Evolutionary conservation across 2,329 filamentous ascomycete species (phyloP).

Genomic region (Ophiocordyceps robertsii): DNA sequence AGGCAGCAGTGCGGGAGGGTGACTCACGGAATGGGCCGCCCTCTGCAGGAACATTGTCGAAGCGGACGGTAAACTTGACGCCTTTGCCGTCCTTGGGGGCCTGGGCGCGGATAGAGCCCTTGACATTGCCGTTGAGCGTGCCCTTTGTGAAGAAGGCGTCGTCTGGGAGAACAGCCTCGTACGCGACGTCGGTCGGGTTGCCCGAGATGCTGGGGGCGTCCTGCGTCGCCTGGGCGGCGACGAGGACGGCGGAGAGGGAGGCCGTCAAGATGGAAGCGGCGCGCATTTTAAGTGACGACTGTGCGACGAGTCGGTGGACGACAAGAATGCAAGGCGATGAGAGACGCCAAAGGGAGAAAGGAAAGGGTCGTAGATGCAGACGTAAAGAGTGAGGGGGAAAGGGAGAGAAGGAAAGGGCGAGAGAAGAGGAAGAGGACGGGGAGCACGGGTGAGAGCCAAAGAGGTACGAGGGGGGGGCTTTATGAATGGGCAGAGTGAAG

Average conservation of each 20-base stretch:
- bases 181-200: constrained; percentile 42
- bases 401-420: too few species aligned
- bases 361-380: too few species aligned
- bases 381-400: too few species aligned
- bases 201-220: constrained; percentile 37
- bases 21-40: constrained; percentile 46
- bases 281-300: neutral
- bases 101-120: constrained; percentile 27
- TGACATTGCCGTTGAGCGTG: constrained; percentile 30
- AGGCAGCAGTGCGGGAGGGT: neutral
- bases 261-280: neutral
- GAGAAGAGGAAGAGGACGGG: too few species aligned
- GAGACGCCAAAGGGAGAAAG: too few species aligned
- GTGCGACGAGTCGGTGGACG: too few species aligned
- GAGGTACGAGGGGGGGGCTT: too few species aligned
- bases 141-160: constrained; percentile 34
- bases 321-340: too few species aligned
- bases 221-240: constrained; percentile 8
- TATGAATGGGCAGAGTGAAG: too few species aligned
- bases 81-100: constrained; percentile 36
- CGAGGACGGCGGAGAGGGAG: neutral
- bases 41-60: constrained; percentile 43
- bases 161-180: constrained; percentile 42
- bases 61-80: constrained; percentile 38
- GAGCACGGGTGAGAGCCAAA: too few species aligned